Percentiles rank a stretch among this genome's conserved stretches.
phyloP scores from a whole-genome alignment of 306 rosid species.

The Fragaria ananassa region DNA sequence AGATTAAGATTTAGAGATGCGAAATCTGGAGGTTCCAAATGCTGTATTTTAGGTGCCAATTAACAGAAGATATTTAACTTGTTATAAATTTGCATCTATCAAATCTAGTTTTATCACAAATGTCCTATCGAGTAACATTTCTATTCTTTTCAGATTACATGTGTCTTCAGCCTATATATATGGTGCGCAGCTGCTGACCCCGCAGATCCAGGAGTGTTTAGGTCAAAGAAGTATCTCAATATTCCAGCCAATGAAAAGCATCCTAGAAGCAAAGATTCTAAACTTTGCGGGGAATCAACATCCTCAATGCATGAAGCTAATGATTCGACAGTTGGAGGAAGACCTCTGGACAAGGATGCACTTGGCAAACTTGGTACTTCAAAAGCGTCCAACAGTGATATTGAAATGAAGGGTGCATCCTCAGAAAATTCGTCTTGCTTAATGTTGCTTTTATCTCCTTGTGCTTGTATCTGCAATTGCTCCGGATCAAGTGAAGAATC shows the following conservation, averaged over 20 bases:
- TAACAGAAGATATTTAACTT: not conserved
- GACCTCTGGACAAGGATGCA: slow-evolving; percentile 52
- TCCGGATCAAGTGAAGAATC: slow-evolving; percentile 56
- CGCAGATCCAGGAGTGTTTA: slow-evolving; percentile 91
- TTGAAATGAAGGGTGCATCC: slow-evolving; percentile 34
- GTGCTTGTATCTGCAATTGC: slow-evolving; percentile 60
- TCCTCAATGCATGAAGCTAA: slow-evolving; percentile 58
- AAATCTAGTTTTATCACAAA: not conserved
- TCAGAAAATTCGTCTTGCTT: slow-evolving; percentile 46
- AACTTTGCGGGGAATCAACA: slow-evolving; percentile 63
- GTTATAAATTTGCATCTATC: not conserved
- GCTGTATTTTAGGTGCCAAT: not conserved
- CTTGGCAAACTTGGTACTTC: slow-evolving; percentile 45
- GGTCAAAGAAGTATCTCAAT: slow-evolving; percentile 76
- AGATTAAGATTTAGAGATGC: not conserved
- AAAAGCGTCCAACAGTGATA: slow-evolving; percentile 36
- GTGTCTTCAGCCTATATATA: slow-evolving; percentile 81
- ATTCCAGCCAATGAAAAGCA: slow-evolving; percentile 52
- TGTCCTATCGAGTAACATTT: slow-evolving; percentile 17
- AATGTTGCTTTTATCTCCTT: slow-evolving; percentile 61
- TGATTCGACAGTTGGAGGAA: slow-evolving; percentile 52
- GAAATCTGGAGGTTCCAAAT: not conserved
- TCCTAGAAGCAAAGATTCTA: slow-evolving; percentile 47
- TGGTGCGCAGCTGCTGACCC: slow-evolving; percentile 99
- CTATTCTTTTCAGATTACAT: slow-evolving; percentile 64